A percentile compares a stretch with the other conserved stretches of the same genome.
These are phyloP conservation scores for Glaciozyma martinii DNA, from an alignment of 768 basidiomycete genomes.

Conservation along the genomic window DNA sequence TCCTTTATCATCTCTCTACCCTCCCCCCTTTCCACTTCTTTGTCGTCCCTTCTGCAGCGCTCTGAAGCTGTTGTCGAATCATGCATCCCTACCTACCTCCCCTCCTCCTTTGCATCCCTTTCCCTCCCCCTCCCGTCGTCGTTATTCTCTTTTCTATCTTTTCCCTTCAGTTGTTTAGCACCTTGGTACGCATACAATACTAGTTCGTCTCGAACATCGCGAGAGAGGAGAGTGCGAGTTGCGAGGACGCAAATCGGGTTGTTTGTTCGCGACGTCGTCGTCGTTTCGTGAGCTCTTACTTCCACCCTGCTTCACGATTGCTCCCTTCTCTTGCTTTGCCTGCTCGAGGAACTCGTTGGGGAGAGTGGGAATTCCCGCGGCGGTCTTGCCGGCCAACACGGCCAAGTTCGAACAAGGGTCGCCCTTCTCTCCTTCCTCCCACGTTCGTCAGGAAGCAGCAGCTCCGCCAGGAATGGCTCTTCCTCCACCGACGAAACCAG, in stretches of 20 bases:
- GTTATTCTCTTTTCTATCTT: not conserved
- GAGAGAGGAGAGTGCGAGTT: no score
- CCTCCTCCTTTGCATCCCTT: not conserved
- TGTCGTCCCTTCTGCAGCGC: not conserved
- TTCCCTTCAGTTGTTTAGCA: not conserved
- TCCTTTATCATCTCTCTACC: no score
- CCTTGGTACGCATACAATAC: not conserved
- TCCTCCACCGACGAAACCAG: not conserved
- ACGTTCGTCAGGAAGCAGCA: not conserved
- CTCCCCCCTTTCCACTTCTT: no score
- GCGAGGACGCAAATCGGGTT: no score
- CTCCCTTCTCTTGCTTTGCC: no score
- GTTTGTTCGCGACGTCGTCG: no score
- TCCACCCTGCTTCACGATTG: no score
- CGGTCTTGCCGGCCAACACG: no score
- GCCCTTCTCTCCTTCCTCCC: no score
- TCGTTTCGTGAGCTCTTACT: no score
- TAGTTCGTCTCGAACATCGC: not conserved
- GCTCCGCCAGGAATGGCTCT: not conserved
- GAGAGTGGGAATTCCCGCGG: no score
- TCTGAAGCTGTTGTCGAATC: not conserved
- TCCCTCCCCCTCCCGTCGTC: not conserved
- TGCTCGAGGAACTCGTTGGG: no score
- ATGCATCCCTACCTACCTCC: not conserved
- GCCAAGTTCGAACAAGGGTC: not conserved